Evolutionary conservation across 495 filamentous ascomycete species (phyloP).

Genomic region (Hypomontagnella monticulosa): DNA sequence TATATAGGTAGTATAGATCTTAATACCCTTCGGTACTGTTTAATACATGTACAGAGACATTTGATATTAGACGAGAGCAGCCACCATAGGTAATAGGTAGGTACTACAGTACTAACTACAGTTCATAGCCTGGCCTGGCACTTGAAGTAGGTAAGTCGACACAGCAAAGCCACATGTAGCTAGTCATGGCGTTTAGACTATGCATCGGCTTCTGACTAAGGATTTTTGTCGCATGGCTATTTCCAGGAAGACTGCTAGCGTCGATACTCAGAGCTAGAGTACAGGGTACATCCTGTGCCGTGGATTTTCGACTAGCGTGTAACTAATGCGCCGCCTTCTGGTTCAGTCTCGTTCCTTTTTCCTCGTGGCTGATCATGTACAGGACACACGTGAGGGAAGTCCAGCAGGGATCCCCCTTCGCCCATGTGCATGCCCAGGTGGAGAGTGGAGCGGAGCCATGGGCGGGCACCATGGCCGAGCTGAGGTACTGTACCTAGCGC

Average conservation of each 20-base stretch:
- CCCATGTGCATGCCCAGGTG: constrained; percentile 42
- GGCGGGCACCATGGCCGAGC: constrained; percentile 38
- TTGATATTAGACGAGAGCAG: neutral
- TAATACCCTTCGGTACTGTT: too few species aligned
- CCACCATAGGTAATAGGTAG: too few species aligned
- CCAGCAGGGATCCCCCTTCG: constrained; percentile 28
- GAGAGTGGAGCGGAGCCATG: constrained; percentile 34
- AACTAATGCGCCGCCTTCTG: constrained; percentile 37
- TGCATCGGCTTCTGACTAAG: constrained; percentile 38
- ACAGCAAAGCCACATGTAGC: constrained; percentile 18
- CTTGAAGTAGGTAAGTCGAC: too few species aligned
- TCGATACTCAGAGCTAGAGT: constrained; percentile 21
- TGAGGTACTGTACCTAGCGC: constrained; percentile 16
- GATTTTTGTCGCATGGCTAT: constrained; percentile 46
- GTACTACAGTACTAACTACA: too few species aligned
- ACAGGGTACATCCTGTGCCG: constrained; percentile 31
- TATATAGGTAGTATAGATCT: neutral
- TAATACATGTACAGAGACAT: constrained; percentile 14
- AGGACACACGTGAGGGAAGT: constrained; percentile 42
- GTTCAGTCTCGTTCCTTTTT: constrained; percentile 39
- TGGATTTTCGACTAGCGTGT: constrained; percentile 27
- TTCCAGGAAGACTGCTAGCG: constrained; percentile 32
- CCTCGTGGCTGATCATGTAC: constrained; percentile 39
- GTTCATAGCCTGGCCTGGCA: too few species aligned
- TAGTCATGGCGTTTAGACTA: constrained; percentile 33